Evolutionary conservation across 73 alveolate species (phyloP), one percentile per base, ranked within the genome.

Genomic region (Effrenium voratum): DNA sequence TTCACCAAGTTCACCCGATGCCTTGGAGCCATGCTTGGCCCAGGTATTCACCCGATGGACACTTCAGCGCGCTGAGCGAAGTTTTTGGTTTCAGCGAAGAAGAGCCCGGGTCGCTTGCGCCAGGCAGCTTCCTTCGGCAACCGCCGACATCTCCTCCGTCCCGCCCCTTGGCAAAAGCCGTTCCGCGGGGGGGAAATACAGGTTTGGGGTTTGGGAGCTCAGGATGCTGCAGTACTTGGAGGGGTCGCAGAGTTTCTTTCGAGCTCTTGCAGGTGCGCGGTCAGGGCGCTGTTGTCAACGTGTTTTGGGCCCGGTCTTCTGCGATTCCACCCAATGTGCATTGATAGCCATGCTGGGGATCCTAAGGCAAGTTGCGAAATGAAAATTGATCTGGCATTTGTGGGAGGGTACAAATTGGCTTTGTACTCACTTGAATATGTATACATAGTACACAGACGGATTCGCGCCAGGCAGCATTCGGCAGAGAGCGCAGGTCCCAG

Each of bases 41-140:
- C 24, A 88, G 95, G 95, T 88, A n/a, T 88, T 63, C 85, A 63
- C 95, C 26, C 32, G 38, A 70, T 88, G 95, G 95, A 86, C 95
- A n/a, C n/a, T n/a, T n/a, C n/a, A n/a, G n/a, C n/a, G n/a, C n/a
- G n/a, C n/a, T n/a, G n/a, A n/a, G n/a, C n/a, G n/a, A n/a, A n/a
- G n/a, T n/a, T n/a, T n/a, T n/a, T n/a, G n/a, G n/a, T n/a, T n/a
- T n/a, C n/a, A n/a, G n/a, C n/a, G n/a, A n/a, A n/a, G n/a, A n/a
- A n/a, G n/a, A n/a, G n/a, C n/a, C n/a, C n/a, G n/a, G n/a, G n/a
- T n/a, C n/a, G n/a, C n/a, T n/a, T n/a, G 32, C 38, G 30, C 43
- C 24, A 88, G 95, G 95, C 95, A 88, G 73, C 72, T 88, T 50
- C 95, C 95, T 30, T 88, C 95, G 5, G 95, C 95, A 46, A 88